phyloP scores from a whole-genome alignment of 345 rosid species.

The Populus nigra region DNA sequence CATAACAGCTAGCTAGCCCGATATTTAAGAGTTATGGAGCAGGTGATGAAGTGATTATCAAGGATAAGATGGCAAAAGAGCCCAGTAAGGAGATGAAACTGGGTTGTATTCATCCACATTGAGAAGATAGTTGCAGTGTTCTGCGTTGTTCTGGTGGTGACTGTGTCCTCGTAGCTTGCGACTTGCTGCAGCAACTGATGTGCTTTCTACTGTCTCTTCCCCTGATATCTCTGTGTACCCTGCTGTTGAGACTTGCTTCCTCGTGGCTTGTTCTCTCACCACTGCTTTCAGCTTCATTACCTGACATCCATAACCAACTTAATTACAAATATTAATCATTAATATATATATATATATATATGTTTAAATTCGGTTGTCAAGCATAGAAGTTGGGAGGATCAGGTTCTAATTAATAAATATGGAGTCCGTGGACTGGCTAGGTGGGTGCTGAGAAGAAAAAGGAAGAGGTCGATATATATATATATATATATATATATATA shows the following conservation, averaged over 20 bases:
- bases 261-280: conserved; percentile 42
- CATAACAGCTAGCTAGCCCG: too few species aligned
- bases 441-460: too few species aligned
- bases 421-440: too few species aligned
- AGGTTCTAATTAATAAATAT: too few species aligned
- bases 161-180: not conserved
- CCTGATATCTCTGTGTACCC: conserved; percentile 57
- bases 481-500: too few species aligned
- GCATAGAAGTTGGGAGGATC: too few species aligned
- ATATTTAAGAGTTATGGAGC: too few species aligned
- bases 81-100: not conserved
- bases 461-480: too few species aligned
- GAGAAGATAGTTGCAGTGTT: conserved; percentile 35
- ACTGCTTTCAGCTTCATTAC: conserved; percentile 55
- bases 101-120: conserved; percentile 31
- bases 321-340: too few species aligned
- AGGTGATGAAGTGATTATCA: not conserved
- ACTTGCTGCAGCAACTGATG: conserved; percentile 29
- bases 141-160: conserved; percentile 20
- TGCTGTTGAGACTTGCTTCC: conserved; percentile 38
- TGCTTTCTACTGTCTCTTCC: conserved; percentile 63
- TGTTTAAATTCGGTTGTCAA: too few species aligned
- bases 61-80: conserved; percentile 12
- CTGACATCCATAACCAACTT: conserved; percentile 16
- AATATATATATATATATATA: too few species aligned